These are phyloP conservation scores for Botryosphaeria dothidea DNA, from an alignment of 2,329 filamentous ascomycete genomes.

Conservation along the genomic window DNA sequence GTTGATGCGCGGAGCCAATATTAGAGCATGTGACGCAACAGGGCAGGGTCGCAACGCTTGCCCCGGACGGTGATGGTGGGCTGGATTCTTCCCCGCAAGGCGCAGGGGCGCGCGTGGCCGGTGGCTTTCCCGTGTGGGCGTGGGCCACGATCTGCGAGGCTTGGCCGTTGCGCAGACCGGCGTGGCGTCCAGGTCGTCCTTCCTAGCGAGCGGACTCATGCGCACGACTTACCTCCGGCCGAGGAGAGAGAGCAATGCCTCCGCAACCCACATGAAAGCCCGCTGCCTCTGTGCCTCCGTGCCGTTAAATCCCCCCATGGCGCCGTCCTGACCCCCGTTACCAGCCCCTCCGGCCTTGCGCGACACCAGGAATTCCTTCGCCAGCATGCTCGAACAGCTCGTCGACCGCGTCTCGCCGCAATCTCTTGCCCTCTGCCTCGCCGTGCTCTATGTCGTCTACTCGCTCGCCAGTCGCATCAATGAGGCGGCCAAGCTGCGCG, in stretches of 20 bases:
- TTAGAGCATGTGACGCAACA: background rate
- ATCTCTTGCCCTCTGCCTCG: background rate
- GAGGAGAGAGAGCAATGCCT: background rate
- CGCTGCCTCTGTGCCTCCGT: background rate
- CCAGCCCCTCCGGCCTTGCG: background rate
- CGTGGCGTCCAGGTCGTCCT: background rate
- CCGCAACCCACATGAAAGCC: background rate
- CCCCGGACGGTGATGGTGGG: background rate
- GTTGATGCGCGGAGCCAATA: background rate
- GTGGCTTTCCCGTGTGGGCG: background rate
- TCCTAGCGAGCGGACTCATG: background rate
- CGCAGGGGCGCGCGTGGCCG: background rate
- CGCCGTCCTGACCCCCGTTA: background rate
- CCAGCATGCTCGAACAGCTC: slow-evolving; percentile 5
- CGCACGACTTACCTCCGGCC: slow-evolving; percentile 3
- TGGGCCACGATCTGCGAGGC: background rate
- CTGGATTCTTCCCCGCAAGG: background rate
- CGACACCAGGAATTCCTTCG: background rate
- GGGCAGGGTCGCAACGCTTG: background rate
- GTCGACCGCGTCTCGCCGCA: background rate
- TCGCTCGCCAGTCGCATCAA: slow-evolving; percentile 24
- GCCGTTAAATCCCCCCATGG: background rate
- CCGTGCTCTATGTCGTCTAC: background rate
- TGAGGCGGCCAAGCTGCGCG: slow-evolving; percentile 39
- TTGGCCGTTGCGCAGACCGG: background rate